Evolutionary conservation across 1,284 basidiomycete species (phyloP).

Genomic region (Coniophora puteana): DNA sequence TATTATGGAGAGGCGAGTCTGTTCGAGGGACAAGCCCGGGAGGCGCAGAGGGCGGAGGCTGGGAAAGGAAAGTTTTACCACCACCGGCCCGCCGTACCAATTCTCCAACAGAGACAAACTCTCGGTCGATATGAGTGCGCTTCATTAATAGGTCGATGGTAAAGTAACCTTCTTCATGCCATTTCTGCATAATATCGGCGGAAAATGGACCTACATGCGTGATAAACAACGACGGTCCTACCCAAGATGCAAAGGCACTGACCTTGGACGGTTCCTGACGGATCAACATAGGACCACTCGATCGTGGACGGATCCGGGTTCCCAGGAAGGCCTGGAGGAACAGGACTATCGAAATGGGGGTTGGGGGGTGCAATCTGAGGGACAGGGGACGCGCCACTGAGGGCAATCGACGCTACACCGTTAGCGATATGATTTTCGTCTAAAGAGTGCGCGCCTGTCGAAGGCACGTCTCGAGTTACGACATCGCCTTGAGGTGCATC

Average conservation of each 20-base stretch:
- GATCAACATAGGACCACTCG: slow-evolving; percentile 93
- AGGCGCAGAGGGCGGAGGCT: slow-evolving; percentile 39
- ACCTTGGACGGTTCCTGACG: slow-evolving; percentile 88
- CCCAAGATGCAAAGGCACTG: slow-evolving; percentile 15
- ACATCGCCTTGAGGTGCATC: slow-evolving; percentile 10
- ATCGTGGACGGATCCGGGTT: slow-evolving; percentile 61
- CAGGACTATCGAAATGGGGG: slow-evolving; percentile 28
- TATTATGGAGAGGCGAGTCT: slow-evolving; percentile 36
- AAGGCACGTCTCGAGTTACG: slow-evolving; percentile 6
- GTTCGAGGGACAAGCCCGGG: slow-evolving; percentile 51
- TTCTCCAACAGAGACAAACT: slow-evolving; percentile 64
- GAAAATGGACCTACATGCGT: slow-evolving; percentile 77
- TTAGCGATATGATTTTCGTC: too few relatives aligned
- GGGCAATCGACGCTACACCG: slow-evolving; percentile 7
- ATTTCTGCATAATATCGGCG: slow-evolving; percentile 92
- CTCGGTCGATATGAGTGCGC: slow-evolving; percentile 60
- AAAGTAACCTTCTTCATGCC: slow-evolving; percentile 93
- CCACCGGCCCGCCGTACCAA: slow-evolving; percentile 48
- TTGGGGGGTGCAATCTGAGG: slow-evolving; percentile 14
- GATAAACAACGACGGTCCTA: slow-evolving; percentile 6
- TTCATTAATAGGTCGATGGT: slow-evolving; percentile 82
- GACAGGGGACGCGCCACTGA: slow-evolving; percentile 11
- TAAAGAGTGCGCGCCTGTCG: too few relatives aligned
- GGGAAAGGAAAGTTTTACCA: slow-evolving; percentile 63
- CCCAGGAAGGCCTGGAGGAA: too few relatives aligned